Evolutionary conservation across 2,329 filamentous ascomycete genomes (phyloP), one percentile per base, ranked within the genome.

Genomic region (Botryosphaeria agaves): DNA sequence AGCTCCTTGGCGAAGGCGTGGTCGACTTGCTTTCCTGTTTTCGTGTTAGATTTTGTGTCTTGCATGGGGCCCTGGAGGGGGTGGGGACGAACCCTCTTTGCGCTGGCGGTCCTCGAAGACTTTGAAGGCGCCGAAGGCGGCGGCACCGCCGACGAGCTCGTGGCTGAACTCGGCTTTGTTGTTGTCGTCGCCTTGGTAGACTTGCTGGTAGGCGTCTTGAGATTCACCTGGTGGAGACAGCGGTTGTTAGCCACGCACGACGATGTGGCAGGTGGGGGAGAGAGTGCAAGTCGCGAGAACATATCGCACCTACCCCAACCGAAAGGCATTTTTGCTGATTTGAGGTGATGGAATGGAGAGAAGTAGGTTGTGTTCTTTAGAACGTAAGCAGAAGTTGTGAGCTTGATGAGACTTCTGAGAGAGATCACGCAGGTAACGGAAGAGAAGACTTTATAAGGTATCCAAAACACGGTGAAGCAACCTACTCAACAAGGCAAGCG

Each of bases 121-220:
- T 64, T 83, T 83, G 68, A 87, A 78, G 44, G 73, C 81, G 39
- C 71, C 75, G 49, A 87, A 87, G 37, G 76, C 72, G 34, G 79
- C 80, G 34, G 72, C 81, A 38, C 78, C 78, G 39, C 74, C 79
- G 33, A 85, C 50, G 28, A 81, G 48, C 59, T 89, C 79, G 56
- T 87, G 80, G 41, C 68, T 67, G 46, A 80, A 57, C 47, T 67
- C 67, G 43, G 66, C 61, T 55, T 80, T 57, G 57, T 80, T 63
- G 32, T 49, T 40, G 35, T 62, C 45, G 25, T 52, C 47, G 33
- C 53, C 47, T 36, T 57, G 48, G 51, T 71, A 68, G 41, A 69
- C 64, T 50, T 66, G 51, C 37, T 64, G 46, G 56, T 72, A 69
- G 40, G 61, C 53, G 29, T 66, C 49, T 36, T 65, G 57, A 37